Evolutionary conservation across 306 rosid species (phyloP).

Genomic region (Hippophae rhamnoides): DNA sequence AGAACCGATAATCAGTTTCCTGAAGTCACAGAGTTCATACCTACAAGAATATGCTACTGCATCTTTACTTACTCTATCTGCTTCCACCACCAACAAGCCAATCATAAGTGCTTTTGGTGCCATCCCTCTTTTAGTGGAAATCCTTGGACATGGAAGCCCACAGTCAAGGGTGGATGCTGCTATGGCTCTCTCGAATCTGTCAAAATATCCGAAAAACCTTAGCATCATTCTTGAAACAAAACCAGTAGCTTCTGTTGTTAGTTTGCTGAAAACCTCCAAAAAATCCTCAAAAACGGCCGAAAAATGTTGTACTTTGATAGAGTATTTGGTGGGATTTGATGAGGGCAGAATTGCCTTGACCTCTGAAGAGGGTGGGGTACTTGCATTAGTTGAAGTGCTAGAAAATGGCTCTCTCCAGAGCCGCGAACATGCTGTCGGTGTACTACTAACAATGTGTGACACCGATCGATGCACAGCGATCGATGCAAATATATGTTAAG

Average conservation of each 20-base stretch:
- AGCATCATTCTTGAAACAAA: conserved; percentile 44
- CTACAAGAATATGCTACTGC: conserved; percentile 82
- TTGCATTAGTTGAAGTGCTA: conserved; percentile 85
- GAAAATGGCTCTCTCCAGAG: conserved; percentile 82
- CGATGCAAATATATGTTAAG: too few relatives aligned
- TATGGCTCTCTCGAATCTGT: conserved; percentile 91
- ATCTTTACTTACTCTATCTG: conserved; percentile 81
- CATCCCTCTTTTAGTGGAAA: conserved; percentile 75
- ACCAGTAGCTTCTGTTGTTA: conserved; percentile 55
- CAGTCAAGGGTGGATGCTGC: conserved; percentile 86
- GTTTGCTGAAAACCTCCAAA: conserved; percentile 58
- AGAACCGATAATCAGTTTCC: conserved; percentile 65
- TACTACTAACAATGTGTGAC: conserved; percentile 71
- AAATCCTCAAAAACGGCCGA: conserved; percentile 86
- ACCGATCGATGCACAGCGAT: too few relatives aligned
- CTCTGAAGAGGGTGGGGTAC: conserved; percentile 87
- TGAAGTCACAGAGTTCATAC: conserved; percentile 48
- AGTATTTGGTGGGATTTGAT: conserved; percentile 59
- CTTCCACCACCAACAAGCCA: conserved; percentile 73
- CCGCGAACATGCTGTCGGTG: conserved; percentile 80
- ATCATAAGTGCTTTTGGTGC: conserved; percentile 69
- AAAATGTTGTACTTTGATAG: conserved; percentile 79
- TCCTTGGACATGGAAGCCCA: conserved; percentile 61
- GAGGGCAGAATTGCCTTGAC: conserved; percentile 70
- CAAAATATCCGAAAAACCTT: conserved; percentile 54